Conservation (phyloP, 345 rosid genomes). For the Sapria himalayana region DNA sequence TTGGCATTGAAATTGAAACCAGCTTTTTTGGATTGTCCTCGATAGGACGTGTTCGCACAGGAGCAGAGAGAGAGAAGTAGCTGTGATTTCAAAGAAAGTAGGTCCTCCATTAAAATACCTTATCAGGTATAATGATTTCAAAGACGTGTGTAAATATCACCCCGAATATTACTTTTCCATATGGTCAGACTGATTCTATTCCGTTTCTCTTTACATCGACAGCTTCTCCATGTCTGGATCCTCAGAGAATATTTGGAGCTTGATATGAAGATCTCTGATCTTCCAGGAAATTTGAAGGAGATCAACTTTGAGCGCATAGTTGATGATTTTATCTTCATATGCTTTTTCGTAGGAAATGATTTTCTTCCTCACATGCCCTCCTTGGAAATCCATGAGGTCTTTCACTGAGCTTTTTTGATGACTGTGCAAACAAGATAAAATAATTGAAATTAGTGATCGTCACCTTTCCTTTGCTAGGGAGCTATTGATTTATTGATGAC, state of each 20-base stretch:
- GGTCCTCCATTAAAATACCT: constrained; percentile 3
- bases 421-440: background rate
- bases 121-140: constrained; percentile 5
- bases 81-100: background rate
- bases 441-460: no score
- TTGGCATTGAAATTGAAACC: background rate
- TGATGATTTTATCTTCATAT: constrained; percentile 13
- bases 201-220: background rate
- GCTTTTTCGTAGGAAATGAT: constrained; percentile 15
- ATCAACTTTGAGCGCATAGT: constrained; percentile 9
- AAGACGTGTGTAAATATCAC: background rate
- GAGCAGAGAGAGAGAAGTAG: background rate
- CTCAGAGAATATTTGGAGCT: constrained; percentile 11
- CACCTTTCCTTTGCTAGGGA: constrained; percentile 2
- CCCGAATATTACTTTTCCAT: background rate
- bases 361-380: constrained; percentile 19
- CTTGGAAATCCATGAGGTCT: constrained; percentile 12
- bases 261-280: constrained; percentile 5
- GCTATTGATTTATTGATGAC: constrained; percentile 11
- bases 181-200: background rate
- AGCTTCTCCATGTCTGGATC: constrained; percentile 16
- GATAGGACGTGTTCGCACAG: constrained; percentile 7
- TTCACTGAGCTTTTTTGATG: background rate
- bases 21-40: background rate
- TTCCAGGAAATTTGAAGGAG: constrained; percentile 4